phyloP scores from a whole-genome alignment of 495 filamentous ascomycete genomes.

The Aspergillus affinis region DNA sequence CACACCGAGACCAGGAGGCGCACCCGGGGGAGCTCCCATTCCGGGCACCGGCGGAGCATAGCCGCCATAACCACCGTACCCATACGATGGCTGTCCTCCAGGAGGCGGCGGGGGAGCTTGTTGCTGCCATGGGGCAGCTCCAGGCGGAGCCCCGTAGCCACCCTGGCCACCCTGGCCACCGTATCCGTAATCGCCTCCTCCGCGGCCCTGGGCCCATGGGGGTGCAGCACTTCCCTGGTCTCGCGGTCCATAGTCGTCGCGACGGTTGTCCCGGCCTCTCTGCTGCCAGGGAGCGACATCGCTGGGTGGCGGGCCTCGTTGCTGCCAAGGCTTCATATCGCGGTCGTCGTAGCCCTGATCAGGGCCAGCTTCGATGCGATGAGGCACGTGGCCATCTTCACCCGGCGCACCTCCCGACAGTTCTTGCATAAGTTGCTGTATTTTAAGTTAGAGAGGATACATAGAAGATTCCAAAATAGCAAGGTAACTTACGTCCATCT shows the following conservation, averaged over 20 bases:
- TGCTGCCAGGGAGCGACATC: conserved; percentile 77
- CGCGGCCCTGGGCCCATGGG: conserved; percentile 54
- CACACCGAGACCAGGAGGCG: conserved; percentile 63
- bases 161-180: conserved; percentile 34
- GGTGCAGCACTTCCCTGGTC: conserved; percentile 46
- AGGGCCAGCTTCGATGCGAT: conserved; percentile 85
- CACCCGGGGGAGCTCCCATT: conserved; percentile 62
- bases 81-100: conserved; percentile 50
- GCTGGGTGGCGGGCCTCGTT: conserved; percentile 73
- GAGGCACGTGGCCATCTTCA: conserved; percentile 62
- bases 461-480: neutral
- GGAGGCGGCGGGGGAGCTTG: conserved; percentile 52
- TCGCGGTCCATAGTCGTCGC: conserved; percentile 51
- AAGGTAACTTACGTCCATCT: conserved; percentile 76
- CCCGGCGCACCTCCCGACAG: conserved; percentile 73
- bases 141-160: conserved; percentile 41
- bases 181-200: conserved; percentile 51
- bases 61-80: conserved; percentile 54
- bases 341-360: conserved; percentile 55
- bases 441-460: conserved; percentile 28
- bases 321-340: conserved; percentile 88
- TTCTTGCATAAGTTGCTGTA: conserved; percentile 95
- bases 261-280: conserved; percentile 57
- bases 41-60: conserved; percentile 55
- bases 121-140: conserved; percentile 67